These are phyloP conservation scores for Mucor ambiguus DNA, from an alignment of 371 early-diverging fungal species.

Conservation along the genomic window DNA sequence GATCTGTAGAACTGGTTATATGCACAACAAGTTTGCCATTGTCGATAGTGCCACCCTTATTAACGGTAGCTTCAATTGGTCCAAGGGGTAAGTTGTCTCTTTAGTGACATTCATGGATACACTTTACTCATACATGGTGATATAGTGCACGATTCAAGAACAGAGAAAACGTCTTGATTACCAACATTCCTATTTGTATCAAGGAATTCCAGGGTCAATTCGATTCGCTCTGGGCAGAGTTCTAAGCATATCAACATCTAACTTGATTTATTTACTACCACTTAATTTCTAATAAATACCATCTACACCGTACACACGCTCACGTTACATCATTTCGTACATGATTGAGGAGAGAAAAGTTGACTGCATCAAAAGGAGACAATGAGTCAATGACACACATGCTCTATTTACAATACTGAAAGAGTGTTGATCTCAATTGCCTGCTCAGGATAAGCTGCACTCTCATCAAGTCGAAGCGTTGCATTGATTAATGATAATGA, in stretches of 20 bases:
- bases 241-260: slow-evolving; percentile 24
- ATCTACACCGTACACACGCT: neutral
- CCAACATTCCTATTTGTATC: slow-evolving; percentile 54
- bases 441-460: neutral
- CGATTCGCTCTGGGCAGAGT: slow-evolving; percentile 54
- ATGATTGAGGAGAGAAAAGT: neutral
- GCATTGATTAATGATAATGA: neutral
- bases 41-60: slow-evolving; percentile 50
- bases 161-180: slow-evolving; percentile 59
- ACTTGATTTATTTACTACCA: neutral
- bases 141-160: slow-evolving; percentile 60
- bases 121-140: neutral
- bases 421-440: neutral
- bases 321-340: neutral
- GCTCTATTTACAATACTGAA: neutral
- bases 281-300: neutral
- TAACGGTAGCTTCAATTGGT: slow-evolving; percentile 68
- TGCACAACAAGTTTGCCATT: slow-evolving; percentile 68
- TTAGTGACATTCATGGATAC: neutral
- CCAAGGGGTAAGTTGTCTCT: slow-evolving; percentile 45
- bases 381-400: neutral
- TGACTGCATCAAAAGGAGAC: neutral
- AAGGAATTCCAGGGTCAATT: slow-evolving; percentile 56
- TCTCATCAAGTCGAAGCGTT: neutral
- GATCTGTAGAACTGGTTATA: slow-evolving; percentile 50